Conservation (phyloP, 2,329 filamentous ascomycete genomes). For the Ophiognomonia clavigignenti-juglandacearum region DNA sequence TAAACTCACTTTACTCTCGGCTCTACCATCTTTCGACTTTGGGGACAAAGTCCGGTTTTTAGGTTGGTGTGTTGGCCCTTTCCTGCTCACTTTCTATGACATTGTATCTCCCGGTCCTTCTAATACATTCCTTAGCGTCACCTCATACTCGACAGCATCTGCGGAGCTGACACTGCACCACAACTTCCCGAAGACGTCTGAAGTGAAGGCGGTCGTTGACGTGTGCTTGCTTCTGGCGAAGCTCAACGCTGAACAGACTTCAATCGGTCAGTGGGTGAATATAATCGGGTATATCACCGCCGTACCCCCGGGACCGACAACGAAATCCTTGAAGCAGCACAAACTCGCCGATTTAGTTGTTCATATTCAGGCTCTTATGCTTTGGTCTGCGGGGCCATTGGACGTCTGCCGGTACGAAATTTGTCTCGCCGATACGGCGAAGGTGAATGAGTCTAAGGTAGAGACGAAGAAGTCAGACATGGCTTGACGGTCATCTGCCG, state of each 20-base stretch:
- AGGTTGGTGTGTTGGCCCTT: slow-evolving; percentile 66
- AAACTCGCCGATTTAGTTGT: slow-evolving; percentile 22
- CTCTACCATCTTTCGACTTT: slow-evolving; percentile 44
- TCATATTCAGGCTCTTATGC: slow-evolving; percentile 66
- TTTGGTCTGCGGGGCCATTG: slow-evolving; percentile 74
- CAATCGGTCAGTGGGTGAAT: slow-evolving; percentile 83
- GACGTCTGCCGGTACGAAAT: slow-evolving; percentile 67
- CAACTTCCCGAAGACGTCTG: slow-evolving; percentile 46
- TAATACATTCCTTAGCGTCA: slow-evolving; percentile 38
- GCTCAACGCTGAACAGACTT: slow-evolving; percentile 58
- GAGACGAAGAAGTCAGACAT: background rate
- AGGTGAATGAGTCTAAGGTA: background rate
- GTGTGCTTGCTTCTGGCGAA: slow-evolving; percentile 65
- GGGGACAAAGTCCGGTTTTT: slow-evolving; percentile 86
- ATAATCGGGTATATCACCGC: slow-evolving; percentile 72
- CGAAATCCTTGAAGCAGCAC: slow-evolving; percentile 6
- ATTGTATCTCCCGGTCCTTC: slow-evolving; percentile 4
- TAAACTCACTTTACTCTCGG: slow-evolving; percentile 59
- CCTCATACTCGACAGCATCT: slow-evolving; percentile 43
- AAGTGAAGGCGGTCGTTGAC: slow-evolving; percentile 57
- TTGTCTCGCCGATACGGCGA: slow-evolving; percentile 35
- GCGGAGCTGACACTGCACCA: slow-evolving; percentile 67
- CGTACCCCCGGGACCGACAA: slow-evolving; percentile 11
- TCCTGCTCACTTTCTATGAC: slow-evolving; percentile 6
- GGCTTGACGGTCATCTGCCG: background rate